Base-by-base conservation (phyloP, 352 stramenopile genomes). In the Elongisporangium undulatum region DNA sequence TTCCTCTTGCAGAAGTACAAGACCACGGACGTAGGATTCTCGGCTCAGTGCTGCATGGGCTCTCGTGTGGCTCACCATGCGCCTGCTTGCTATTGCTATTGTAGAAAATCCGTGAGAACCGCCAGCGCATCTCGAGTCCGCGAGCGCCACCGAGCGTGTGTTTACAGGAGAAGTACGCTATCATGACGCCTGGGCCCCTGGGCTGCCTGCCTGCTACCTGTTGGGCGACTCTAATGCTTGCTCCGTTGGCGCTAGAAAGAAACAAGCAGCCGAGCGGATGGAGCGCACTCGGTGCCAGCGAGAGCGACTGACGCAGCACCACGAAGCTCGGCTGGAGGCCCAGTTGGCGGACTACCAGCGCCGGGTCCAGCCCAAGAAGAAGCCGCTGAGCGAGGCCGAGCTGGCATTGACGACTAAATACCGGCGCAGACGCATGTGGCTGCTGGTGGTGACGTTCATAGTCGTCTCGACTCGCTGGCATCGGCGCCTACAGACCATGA, bases 101-200 rank as follows among this genome's bases (percentile, higher is more conserved):
- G 17, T 45, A 89, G 81, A 87, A 87, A 74, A 76, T 85, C 48
- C 75, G 69, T 2, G 77, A 89, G 54, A 90, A 90, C 58, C 84
- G 71, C 49, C 62, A 81, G 54, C 75, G 56, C 22, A 64, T 71
- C 4, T 56, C 34, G 45, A 79, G 66, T 22, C 64, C 69, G 23
- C 64, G 59, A 3, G 63, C 70, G 20, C 16, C 38, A 19, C 64
- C 48, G 66, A 55, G 2, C 51, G 66, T 26, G 71, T 15, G 29
- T 41, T 9, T 41, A 15, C 5, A 80, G 15, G 61, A 72, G 7
- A 66, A 66, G 74, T 82, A 60, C 20, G 34, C 13, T 26, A 21
- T 5, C 13, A 50, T n/a, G n/a, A n/a, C n/a, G n/a, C n/a, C n/a
- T n/a, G n/a, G n/a, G n/a, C n/a, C n/a, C n/a, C n/a, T n/a, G n/a